phyloP scores from a whole-genome alignment of 2,329 filamentous ascomycete species.

The Beauveria sp. region DNA sequence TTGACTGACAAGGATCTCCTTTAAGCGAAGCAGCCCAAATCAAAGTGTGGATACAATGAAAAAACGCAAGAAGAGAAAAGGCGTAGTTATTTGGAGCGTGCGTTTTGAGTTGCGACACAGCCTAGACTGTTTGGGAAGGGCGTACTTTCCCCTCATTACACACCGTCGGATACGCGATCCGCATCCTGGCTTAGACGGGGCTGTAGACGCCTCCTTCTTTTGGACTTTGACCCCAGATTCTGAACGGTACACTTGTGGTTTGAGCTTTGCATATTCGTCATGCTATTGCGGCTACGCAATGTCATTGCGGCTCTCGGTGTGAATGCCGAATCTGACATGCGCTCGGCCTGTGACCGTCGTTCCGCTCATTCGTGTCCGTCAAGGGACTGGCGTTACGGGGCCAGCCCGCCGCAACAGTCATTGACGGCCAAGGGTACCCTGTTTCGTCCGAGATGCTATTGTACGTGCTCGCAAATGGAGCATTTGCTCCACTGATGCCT shows the following conservation, averaged over 20 bases:
- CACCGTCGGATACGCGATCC: background rate
- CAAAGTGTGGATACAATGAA: background rate
- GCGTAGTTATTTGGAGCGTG: background rate
- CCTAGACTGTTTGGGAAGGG: background rate
- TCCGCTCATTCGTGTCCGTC: background rate
- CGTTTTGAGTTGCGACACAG: background rate
- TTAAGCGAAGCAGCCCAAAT: background rate
- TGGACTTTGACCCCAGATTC: background rate
- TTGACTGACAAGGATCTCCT: background rate
- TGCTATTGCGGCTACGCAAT: background rate
- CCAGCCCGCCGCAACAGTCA: background rate
- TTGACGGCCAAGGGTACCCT: constrained; percentile 2
- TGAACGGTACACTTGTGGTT: background rate
- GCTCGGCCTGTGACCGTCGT: background rate
- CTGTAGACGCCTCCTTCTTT: background rate
- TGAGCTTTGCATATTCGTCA: background rate
- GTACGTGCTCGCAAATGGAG: background rate
- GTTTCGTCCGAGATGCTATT: constrained; percentile 1
- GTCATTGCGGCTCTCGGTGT: background rate
- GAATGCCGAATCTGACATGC: background rate
- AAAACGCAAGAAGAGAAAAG: background rate
- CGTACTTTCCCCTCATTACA: background rate
- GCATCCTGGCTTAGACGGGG: too few relatives aligned
- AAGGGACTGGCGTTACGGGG: background rate
- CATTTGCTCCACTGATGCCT: background rate